Conservation (phyloP, 768 basidiomycete genomes). For the Collybia mongolica region DNA sequence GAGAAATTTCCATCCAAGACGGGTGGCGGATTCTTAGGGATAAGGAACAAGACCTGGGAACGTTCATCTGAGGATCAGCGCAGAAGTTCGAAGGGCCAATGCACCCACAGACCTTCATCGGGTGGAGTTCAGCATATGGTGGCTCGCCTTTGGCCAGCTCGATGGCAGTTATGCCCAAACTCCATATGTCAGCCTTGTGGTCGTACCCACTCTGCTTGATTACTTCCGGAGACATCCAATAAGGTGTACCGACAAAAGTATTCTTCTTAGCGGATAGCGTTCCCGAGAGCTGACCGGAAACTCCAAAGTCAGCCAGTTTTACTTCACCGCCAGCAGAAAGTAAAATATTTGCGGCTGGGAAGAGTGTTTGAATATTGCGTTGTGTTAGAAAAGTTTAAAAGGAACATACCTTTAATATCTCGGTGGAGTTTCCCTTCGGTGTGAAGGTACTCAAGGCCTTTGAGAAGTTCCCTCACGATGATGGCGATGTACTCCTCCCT, state of each 20-base stretch:
- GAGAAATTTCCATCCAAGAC: conserved; percentile 88
- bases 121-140: conserved; percentile 96
- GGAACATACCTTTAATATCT: conserved; percentile 89
- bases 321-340: conserved; percentile 92
- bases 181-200: conserved; percentile 99
- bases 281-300: conserved; percentile 94
- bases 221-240: conserved; percentile 99
- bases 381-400: neutral
- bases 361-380: conserved; percentile 3
- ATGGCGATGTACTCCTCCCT: conserved; percentile 99
- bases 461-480: conserved; percentile 87
- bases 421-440: conserved; percentile 95
- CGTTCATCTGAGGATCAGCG: neutral
- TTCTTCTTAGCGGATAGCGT: conserved; percentile 95
- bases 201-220: conserved; percentile 99
- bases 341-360: conserved; percentile 87
- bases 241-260: conserved; percentile 96
- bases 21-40: conserved; percentile 97
- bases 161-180: conserved; percentile 94
- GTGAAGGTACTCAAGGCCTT: conserved; percentile 94
- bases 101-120: conserved; percentile 81
- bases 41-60: conserved; percentile 88
- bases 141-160: conserved; percentile 98
- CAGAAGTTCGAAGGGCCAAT: neutral
- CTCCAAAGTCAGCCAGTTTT: conserved; percentile 98